Evolutionary conservation across 441 rosid genomes (phyloP), one percentile per base, ranked within the genome.

Genomic region (Biscutella laevigata): DNA sequence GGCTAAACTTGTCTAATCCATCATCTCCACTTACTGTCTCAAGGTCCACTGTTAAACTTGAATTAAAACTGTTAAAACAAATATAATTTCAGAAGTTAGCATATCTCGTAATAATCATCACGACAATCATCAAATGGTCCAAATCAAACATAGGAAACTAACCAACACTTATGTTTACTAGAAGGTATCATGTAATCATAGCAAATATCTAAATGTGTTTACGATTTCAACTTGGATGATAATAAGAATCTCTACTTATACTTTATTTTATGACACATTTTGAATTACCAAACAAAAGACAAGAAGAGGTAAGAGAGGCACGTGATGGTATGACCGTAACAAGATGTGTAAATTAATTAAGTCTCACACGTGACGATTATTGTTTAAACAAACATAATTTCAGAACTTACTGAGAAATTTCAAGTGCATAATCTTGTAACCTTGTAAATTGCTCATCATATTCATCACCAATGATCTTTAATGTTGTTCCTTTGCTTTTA

Each of bases 291-390:
- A 62, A 54, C 42, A 54, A 53, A 53, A 53, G 48, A 16, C 25
- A 9, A 33, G 22, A 30, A 25, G 38, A 33, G 24, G 38, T 51
- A 17, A 29, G 28, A 21, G 34, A 53, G 28, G 56, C 68, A 62
- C 56, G 56, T 63, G 68, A 54, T 30, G 47, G 8, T 37, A 39
- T 38, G 47, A 39, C 44, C 56, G 32, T 17, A 55, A 47, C 57
- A 55, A 55, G 22, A 63, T 55, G 55, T 55, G 52, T n/a, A 12
- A 22, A 32, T 40, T 38, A 46, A 47, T 39, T 14, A 62, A 63
- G 68, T 56, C 51, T 44, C 62, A 47, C 57, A 63, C 68, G 68
- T n/a, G n/a, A n/a, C n/a, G n/a, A n/a, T n/a, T n/a, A n/a, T n/a
- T 17, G 3, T 17, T 17, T 1, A 17, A 17, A 17, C 20, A 17